Evolutionary conservation across 2,329 filamentous ascomycete species (phyloP).

Genomic region (Botryotinia globosa): DNA sequence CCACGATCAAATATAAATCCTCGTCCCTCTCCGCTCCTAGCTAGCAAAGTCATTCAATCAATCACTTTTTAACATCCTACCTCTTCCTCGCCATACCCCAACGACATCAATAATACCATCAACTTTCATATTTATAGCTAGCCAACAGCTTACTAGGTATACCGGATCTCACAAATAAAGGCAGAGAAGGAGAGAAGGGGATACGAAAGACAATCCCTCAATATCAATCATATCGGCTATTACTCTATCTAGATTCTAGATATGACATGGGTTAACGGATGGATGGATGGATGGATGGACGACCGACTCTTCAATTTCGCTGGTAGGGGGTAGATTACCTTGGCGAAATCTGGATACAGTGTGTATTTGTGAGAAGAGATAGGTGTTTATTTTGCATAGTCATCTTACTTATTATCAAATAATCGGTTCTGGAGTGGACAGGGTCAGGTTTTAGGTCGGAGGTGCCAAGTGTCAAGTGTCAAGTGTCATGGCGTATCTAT

Average conservation of each 20-base stretch:
- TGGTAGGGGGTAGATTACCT: neutral
- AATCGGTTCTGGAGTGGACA: rapidly evolving
- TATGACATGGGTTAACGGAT: neutral
- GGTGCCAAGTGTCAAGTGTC: neutral
- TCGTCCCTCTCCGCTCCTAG: neutral
- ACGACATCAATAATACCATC: neutral
- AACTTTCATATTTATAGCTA: neutral
- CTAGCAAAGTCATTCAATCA: neutral
- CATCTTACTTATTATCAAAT: neutral
- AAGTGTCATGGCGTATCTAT: no score
- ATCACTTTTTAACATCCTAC: neutral
- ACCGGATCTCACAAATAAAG: neutral
- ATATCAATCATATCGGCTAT: neutral
- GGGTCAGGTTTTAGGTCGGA: neutral
- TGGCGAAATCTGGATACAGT: neutral
- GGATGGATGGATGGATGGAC: neutral
- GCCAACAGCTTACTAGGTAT: neutral
- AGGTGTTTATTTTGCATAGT: neutral
- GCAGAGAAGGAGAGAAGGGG: neutral
- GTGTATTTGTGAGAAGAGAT: neutral
- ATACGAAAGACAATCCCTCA: neutral
- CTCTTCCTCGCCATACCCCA: neutral
- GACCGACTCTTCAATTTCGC: neutral
- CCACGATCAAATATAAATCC: neutral
- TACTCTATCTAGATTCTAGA: neutral